These are phyloP conservation scores for Mycogone perniciosa DNA, from an alignment of 2,329 filamentous ascomycete genomes.

Conservation along the genomic window DNA sequence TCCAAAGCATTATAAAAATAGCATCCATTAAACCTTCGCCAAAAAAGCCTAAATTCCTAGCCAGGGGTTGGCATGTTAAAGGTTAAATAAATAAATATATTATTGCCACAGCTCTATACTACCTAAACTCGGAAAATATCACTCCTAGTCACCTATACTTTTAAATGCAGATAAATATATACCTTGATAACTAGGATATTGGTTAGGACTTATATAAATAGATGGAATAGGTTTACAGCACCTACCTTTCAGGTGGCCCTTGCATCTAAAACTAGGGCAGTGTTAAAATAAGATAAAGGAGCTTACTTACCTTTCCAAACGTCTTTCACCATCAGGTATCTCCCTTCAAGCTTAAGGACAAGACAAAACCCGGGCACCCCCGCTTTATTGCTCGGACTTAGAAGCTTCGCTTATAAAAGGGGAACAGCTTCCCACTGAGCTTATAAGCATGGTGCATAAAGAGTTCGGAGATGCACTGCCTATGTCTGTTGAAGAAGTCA, in stretches of 20 bases:
- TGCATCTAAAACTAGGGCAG: slow-evolving; percentile 17
- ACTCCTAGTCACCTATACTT: neutral
- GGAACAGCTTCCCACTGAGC: slow-evolving; percentile 16
- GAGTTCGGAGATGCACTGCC: slow-evolving; percentile 20
- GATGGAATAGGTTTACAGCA: slow-evolving; percentile 12
- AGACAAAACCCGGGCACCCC: slow-evolving; percentile 47
- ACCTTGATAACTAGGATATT: neutral
- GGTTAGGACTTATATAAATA: neutral
- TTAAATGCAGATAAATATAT: neutral
- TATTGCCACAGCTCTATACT: slow-evolving; percentile 21
- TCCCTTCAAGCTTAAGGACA: slow-evolving; percentile 47
- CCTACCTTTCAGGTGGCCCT: neutral
- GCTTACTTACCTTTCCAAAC: slow-evolving; percentile 43
- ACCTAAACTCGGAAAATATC: slow-evolving; percentile 3
- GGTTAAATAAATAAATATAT: slow-evolving; percentile 24
- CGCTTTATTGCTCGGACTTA: slow-evolving; percentile 43
- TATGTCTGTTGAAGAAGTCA: slow-evolving; percentile 18
- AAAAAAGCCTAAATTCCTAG: slow-evolving; percentile 40
- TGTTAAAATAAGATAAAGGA: slow-evolving; percentile 16
- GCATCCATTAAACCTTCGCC: slow-evolving; percentile 48
- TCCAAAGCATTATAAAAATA: slow-evolving; percentile 58
- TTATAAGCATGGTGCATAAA: slow-evolving; percentile 17
- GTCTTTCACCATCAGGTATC: slow-evolving; percentile 44
- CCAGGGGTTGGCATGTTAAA: slow-evolving; percentile 38
- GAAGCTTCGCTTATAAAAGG: neutral